A percentile compares a stretch with the other conserved stretches of the same genome.
phyloP scores from a whole-genome alignment of 2,329 filamentous ascomycete species.

The Lachnellula arida region DNA sequence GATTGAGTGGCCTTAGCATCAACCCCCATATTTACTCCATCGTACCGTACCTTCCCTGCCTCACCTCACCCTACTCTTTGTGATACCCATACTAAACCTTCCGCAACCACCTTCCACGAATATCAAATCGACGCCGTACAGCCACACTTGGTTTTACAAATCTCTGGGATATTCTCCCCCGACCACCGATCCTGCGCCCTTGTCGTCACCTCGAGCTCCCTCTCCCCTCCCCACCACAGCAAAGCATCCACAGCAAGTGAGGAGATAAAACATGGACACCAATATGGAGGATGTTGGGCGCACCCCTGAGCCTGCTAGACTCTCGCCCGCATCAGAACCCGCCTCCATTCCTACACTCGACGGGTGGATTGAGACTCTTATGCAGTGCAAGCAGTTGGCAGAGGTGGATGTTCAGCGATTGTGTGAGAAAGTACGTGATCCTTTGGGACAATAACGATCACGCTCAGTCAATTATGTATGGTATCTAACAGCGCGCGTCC shows the following conservation, averaged over 20 bases:
- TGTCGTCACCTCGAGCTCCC: slow-evolving; percentile 27
- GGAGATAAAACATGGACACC: slow-evolving; percentile 67
- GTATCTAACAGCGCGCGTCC: slow-evolving; percentile 17
- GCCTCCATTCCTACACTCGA: slow-evolving; percentile 89
- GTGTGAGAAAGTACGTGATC: slow-evolving; percentile 81
- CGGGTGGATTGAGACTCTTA: slow-evolving; percentile 97
- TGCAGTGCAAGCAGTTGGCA: slow-evolving; percentile 96
- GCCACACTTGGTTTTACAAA: neutral
- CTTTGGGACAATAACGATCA: slow-evolving; percentile 3
- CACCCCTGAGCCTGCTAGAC: slow-evolving; percentile 70
- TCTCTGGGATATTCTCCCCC: neutral
- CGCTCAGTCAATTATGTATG: neutral
- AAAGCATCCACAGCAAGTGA: slow-evolving; percentile 6
- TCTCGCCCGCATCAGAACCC: slow-evolving; percentile 75
- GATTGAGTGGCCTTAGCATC: neutral
- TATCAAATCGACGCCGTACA: neutral
- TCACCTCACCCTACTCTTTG: slow-evolving; percentile 8
- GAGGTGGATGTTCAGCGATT: slow-evolving; percentile 93
- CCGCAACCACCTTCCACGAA: neutral
- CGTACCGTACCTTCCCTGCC: slow-evolving; percentile 23
- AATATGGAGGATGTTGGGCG: slow-evolving; percentile 98
- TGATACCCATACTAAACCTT: slow-evolving; percentile 3
- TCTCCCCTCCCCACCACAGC: slow-evolving; percentile 25
- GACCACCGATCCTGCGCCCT: slow-evolving; percentile 10
- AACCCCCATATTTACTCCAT: slow-evolving; percentile 10